Conservation (phyloP, 1,139 yeast species). For the Taiozyma sp. region DNA sequence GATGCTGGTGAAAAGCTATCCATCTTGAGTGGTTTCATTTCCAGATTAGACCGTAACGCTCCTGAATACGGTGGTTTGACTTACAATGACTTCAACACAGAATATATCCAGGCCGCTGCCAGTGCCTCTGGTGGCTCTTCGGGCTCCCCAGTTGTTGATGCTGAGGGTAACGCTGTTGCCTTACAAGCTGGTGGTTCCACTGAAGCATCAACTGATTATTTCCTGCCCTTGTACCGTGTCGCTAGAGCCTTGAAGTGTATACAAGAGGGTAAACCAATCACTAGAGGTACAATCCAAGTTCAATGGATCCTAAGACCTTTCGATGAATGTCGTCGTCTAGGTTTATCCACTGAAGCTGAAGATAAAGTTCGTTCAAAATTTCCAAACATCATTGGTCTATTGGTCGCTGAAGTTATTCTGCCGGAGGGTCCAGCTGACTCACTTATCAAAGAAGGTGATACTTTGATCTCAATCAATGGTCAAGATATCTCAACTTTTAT, state of each 20-base stretch:
- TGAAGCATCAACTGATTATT: slow-evolving; percentile 90
- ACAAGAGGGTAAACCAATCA: slow-evolving; percentile 52
- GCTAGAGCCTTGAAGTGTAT: slow-evolving; percentile 75
- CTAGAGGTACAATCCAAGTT: slow-evolving; percentile 85
- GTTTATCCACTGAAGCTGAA: slow-evolving; percentile 75
- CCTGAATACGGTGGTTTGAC: slow-evolving; percentile 89
- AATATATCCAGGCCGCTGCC: slow-evolving; percentile 95
- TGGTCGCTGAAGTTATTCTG: slow-evolving; percentile 79
- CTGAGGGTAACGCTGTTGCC: slow-evolving; percentile 85
- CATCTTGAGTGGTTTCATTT: slow-evolving; percentile 84
- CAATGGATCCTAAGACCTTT: slow-evolving; percentile 87
- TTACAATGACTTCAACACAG: slow-evolving; percentile 94
- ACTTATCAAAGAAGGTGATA: slow-evolving; percentile 79
- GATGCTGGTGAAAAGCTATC: slow-evolving; percentile 95
- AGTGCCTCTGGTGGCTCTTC: slow-evolving; percentile 94
- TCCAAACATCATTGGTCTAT: slow-evolving; percentile 75
- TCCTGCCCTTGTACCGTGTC: slow-evolving; percentile 82
- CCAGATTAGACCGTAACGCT: slow-evolving; percentile 88
- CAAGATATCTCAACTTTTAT: slow-evolving; percentile 64
- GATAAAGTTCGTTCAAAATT: slow-evolving; percentile 59
- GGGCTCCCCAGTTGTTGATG: slow-evolving; percentile 90
- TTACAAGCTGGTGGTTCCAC: slow-evolving; percentile 93
- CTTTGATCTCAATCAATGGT: slow-evolving; percentile 69
- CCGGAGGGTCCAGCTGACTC: slow-evolving; percentile 88
- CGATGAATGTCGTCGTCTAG: slow-evolving; percentile 87